Base-by-base conservation (phyloP, 2,329 filamentous ascomycete genomes). In the Pseudohalonectria lignicola region DNA sequence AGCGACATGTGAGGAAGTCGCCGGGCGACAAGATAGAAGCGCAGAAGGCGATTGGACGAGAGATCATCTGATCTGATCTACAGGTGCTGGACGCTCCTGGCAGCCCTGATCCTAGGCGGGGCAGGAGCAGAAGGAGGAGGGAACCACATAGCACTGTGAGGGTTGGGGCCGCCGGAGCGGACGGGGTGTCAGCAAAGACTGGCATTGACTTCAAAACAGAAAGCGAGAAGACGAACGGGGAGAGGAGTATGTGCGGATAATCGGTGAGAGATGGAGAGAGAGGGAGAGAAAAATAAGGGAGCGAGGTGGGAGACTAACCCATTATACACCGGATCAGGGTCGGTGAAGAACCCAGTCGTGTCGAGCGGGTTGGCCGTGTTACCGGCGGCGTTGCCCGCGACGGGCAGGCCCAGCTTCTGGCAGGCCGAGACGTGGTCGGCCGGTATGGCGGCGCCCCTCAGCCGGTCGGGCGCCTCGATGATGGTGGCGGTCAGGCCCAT, bases 361-460 rank as follows among this genome's bases (percentile, higher is more conserved):
- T 83, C 69, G 2, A 74, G 56, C 4, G 66, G 53, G 41, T 82
- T 56, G 1, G 56, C 46, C 1, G 69, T 75, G 43, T 82, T 82
- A 1, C 75, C 82, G 0, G 74, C 82, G 0, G 82, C 82, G 47
- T 86, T 86, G 1, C 82, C 82, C 10, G 52, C 47, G 2, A 59
- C 67, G 1, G 72, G 68, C 2, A 69, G 62, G 13, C 60, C 61
- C 17, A 57, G 57, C 5, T 59, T 65, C 12, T 60, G 54, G 48
- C 68, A 71, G 26, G 55, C 55, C 17, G 58, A 60, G 46, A 68
- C 60, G 48, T 82, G 76, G 42, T 79, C 67, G 20, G 66, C 53
- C 0, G 79, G 79, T 32, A 86, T 72, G 2, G 57, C 60, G 36
- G 73, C 52, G 3, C 57, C 59, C 38, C 66, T 54, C 44, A 85